Evolutionary conservation across 257 asterid genomes (phyloP).

Genomic region (Coffea canephora): DNA sequence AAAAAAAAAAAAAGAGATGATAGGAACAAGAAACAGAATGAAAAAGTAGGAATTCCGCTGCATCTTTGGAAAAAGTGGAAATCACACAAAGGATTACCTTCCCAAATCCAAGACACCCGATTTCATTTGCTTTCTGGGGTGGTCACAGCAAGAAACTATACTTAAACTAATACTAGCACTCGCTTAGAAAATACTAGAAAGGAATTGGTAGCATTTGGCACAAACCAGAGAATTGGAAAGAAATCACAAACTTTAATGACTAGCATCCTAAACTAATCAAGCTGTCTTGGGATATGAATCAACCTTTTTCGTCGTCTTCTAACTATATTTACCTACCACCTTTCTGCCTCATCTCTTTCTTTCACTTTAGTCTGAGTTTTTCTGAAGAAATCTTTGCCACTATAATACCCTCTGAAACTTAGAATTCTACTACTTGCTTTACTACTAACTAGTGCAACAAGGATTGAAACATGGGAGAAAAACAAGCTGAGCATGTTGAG

Average conservation of each 20-base stretch:
- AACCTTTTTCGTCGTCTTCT: constrained; percentile 16
- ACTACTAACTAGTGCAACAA: no score
- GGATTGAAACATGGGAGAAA: constrained; percentile 16
- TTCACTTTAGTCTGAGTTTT: neutral
- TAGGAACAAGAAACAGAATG: neutral
- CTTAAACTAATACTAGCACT: neutral
- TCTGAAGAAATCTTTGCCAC: neutral
- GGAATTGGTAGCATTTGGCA: neutral
- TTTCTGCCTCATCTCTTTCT: neutral
- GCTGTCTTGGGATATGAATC: neutral
- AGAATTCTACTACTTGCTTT: no score
- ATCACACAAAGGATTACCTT: neutral
- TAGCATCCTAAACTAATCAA: neutral
- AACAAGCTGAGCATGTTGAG: constrained; percentile 6
- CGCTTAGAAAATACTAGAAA: neutral
- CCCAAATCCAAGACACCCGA: neutral
- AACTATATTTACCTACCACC: constrained; percentile 16
- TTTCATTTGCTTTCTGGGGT: neutral
- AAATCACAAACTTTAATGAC: neutral
- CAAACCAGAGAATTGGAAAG: neutral
- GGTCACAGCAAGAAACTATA: neutral
- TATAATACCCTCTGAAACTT: neutral
- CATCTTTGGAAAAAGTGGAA: no score
- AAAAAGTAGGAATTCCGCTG: neutral
- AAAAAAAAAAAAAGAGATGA: no score